Evolutionary conservation across 2,329 filamentous ascomycete genomes (phyloP).

Genomic region (Aspergillus chevalieri): DNA sequence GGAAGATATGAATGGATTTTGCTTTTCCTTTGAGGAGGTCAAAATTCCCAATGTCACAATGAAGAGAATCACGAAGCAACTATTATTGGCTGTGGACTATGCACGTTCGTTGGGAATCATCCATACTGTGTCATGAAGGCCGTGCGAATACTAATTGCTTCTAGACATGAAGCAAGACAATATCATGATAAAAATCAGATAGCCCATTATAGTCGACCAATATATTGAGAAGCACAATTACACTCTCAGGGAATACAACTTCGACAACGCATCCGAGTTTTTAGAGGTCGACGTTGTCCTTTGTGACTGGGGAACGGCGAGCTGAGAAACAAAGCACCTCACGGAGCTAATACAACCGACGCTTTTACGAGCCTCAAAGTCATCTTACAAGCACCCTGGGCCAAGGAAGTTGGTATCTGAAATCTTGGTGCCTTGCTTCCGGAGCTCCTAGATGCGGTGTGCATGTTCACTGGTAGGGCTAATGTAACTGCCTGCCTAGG

Average conservation of each 20-base stretch:
- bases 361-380: slow-evolving; percentile 25
- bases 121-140: slow-evolving; percentile 11
- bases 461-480: slow-evolving; percentile 3
- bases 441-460: slow-evolving; percentile 8
- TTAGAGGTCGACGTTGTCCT: slow-evolving; percentile 13
- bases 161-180: slow-evolving; percentile 7
- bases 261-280: slow-evolving; percentile 4
- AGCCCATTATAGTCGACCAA: slow-evolving; percentile 6
- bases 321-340: slow-evolving; percentile 15
- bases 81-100: no score
- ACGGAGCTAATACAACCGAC: slow-evolving; percentile 18
- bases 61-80: no score
- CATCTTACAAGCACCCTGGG: slow-evolving; percentile 19
- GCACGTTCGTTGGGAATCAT: slow-evolving; percentile 16
- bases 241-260: slow-evolving; percentile 6
- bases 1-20: no score
- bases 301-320: slow-evolving; percentile 21
- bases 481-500: slow-evolving; percentile 7
- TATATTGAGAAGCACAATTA: slow-evolving; percentile 6
- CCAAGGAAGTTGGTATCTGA: slow-evolving; percentile 21
- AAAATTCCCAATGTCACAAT: no score
- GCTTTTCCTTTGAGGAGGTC: no score
- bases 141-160: not conserved
- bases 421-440: slow-evolving; percentile 14
- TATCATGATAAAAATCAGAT: slow-evolving; percentile 6